Base-by-base conservation (phyloP, 2,329 filamentous ascomycete genomes). In the Arthrinium puccinioides region DNA sequence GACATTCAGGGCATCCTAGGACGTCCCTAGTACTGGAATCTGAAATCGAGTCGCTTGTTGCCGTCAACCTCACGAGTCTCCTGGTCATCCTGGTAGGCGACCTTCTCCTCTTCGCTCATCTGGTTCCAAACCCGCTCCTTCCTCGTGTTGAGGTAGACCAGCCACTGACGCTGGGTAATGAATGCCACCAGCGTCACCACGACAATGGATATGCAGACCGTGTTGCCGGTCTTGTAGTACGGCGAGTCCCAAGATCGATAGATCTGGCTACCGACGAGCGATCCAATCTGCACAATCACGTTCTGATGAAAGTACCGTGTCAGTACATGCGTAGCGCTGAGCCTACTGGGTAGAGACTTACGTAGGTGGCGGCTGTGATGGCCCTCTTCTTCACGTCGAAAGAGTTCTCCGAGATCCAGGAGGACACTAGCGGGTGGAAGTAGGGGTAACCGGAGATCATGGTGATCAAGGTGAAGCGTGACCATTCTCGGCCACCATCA, bases 211-310 rank as follows among this genome's bases (percentile, higher is more conserved):
- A 81, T 67, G 33, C 77, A 62, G 4, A 77, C 68, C 18, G 63
- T 72, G 56, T 80, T 80, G 8, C 76, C 76, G 4, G 50, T 64
- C 41, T 72, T 69, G 51, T 78, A 80, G 47, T 72, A 70, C 0
- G 75, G 74, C 6, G 63, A 61, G 39, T 79, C 76, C 39, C 67
- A 61, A 2, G 51, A 48, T 14, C 69, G 63, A 45, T 76, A 76
- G 40, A 75, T 70, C 45, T 76, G 63, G 28, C 51, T 57, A 11
- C 62, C 56, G 21, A 62, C 53, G 9, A 70, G 53, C 13, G 61
- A 63, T 24, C 66, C 67, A 15, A 69, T 50, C 41, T 70, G 67
- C 0, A 69, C 64, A 19, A 68, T 62, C 1, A 70, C 63, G 43
- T 68, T 70, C 24, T 35, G 24, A 16, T n/a, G 15, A 8, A 27